A percentile compares a stretch with the other conserved stretches of the same genome.
phyloP scores from a whole-genome alignment of 306 rosid species.

The Vachellia collinsii region DNA sequence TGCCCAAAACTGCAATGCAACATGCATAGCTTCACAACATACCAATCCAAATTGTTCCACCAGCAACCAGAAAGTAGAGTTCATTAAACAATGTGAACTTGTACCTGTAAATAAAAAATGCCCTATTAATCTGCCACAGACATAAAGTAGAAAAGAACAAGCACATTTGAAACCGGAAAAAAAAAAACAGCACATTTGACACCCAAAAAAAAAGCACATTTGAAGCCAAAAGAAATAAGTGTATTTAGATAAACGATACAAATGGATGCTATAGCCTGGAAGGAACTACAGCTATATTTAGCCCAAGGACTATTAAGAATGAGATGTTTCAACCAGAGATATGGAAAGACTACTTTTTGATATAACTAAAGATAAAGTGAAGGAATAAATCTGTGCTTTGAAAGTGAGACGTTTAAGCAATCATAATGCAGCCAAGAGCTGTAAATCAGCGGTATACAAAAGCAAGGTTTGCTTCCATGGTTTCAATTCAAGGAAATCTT shows the following conservation, averaged over 20 bases:
- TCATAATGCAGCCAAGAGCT: slow-evolving; percentile 6
- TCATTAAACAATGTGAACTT: slow-evolving; percentile 93
- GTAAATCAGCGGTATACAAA: slow-evolving; percentile 6
- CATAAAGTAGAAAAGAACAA: slow-evolving; percentile 4
- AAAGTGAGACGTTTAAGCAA: slow-evolving; percentile 17
- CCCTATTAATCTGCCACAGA: slow-evolving; percentile 24
- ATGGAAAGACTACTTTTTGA: background rate
- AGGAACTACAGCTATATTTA: slow-evolving; percentile 13
- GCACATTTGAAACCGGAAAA: background rate
- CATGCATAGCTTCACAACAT: slow-evolving; percentile 39
- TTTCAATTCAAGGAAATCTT: slow-evolving; percentile 5
- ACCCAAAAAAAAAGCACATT: background rate
- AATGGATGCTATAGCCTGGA: background rate
- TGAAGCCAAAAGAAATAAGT: background rate
- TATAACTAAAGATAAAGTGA: background rate
- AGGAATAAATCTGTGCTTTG: slow-evolving; percentile 14
- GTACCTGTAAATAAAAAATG: slow-evolving; percentile 68
- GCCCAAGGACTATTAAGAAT: background rate
- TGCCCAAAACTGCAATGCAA: slow-evolving; percentile 21
- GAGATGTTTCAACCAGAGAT: background rate
- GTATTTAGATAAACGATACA: slow-evolving; percentile 22
- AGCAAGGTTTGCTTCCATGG: slow-evolving; percentile 16
- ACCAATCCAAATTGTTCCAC: slow-evolving; percentile 99
- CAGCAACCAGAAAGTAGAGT: slow-evolving; percentile 97
- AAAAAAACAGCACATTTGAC: background rate